These are phyloP conservation scores for Plectosphaerella sp. DNA, from an alignment of 2,329 filamentous ascomycete species.

Conservation along the genomic window DNA sequence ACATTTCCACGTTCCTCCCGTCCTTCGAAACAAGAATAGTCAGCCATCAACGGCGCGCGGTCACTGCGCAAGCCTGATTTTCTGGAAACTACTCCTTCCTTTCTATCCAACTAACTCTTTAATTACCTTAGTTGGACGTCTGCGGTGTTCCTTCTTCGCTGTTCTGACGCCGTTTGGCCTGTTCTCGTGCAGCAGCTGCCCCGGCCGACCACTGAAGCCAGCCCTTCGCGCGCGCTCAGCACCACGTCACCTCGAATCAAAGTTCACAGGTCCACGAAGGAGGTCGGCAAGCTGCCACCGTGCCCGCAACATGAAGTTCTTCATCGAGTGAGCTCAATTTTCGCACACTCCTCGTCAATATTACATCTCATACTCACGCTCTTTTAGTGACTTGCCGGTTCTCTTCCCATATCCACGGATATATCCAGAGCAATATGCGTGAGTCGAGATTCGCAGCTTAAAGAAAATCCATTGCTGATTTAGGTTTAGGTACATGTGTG, in stretches of 20 bases:
- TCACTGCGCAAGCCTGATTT: too few relatives aligned
- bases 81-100: too few relatives aligned
- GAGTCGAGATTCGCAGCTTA: conserved; percentile 16
- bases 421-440: conserved; percentile 58
- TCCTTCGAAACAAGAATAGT: background rate
- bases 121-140: too few relatives aligned
- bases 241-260: conserved; percentile 2
- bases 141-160: too few relatives aligned
- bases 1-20: background rate
- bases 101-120: too few relatives aligned
- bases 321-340: conserved; percentile 10
- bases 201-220: background rate
- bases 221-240: background rate
- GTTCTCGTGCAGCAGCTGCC: too few relatives aligned
- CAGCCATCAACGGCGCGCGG: too few relatives aligned
- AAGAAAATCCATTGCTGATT: background rate
- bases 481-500: conserved; percentile 48
- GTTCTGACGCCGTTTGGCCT: too few relatives aligned
- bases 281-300: background rate
- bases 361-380: background rate
- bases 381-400: conserved; percentile 46
- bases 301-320: conserved; percentile 10
- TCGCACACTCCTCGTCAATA: background rate
- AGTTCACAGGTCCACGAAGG: background rate
- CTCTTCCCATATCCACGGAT: conserved; percentile 57